Evolutionary conservation across 192 early-diverging fungal genomes (phyloP).

Genomic region (Dispira simplex): DNA sequence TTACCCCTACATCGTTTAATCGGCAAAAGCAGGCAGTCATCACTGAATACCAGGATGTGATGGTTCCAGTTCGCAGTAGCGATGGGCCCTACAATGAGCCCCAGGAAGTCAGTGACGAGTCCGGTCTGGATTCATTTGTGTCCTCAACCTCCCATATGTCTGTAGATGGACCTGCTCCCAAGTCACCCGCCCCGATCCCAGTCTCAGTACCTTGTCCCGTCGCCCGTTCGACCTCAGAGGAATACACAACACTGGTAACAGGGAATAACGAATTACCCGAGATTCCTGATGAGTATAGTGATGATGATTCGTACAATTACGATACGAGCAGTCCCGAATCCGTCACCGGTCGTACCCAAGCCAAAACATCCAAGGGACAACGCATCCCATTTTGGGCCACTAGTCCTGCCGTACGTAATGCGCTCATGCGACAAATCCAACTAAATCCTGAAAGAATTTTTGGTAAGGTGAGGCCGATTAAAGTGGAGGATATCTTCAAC

Average conservation of each 20-base stretch:
- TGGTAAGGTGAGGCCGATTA: slow-evolving; percentile 23
- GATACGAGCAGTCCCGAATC: not conserved
- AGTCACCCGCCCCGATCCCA: too few relatives aligned
- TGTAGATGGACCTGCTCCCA: not conserved
- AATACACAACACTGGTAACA: not conserved
- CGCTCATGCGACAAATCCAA: slow-evolving; percentile 19
- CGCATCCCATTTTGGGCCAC: slow-evolving; percentile 26
- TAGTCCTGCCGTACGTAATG: slow-evolving; percentile 25
- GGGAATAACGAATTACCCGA: slow-evolving; percentile 4
- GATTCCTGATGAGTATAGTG: slow-evolving; percentile 11
- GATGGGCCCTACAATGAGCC: not conserved
- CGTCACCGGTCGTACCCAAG: not conserved
- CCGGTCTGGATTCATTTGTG: slow-evolving; percentile 4
- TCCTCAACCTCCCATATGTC: slow-evolving; percentile 2
- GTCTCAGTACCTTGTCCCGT: too few relatives aligned
- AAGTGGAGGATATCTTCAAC: slow-evolving; percentile 29
- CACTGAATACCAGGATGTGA: slow-evolving; percentile 9
- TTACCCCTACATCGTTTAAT: slow-evolving; percentile 9
- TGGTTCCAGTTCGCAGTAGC: slow-evolving; percentile 5
- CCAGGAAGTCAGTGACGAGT: not conserved
- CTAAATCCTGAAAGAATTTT: slow-evolving; percentile 31
- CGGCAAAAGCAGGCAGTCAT: not conserved
- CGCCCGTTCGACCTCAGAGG: not conserved
- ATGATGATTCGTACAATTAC: not conserved
- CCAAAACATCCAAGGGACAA: not conserved